A percentile compares a stretch with the other conserved stretches of the same genome.
phyloP scores from a whole-genome alignment of 148 eudicot genomes.

The Rhododendron vialii region DNA sequence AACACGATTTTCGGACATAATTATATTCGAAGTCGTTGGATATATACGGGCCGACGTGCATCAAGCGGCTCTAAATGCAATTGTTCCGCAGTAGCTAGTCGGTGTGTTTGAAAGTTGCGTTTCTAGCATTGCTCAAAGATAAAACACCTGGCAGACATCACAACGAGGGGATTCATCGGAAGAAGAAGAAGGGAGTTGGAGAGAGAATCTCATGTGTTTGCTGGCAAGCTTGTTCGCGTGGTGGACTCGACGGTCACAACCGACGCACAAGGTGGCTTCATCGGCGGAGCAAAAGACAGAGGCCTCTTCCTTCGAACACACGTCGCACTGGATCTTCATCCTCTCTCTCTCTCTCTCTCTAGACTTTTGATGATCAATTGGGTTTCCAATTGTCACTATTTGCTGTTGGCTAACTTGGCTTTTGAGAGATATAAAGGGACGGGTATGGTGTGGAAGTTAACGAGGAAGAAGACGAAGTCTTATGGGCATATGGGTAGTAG shows the following conservation, averaged over 20 bases:
- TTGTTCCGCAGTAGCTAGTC: no score
- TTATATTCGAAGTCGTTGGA: no score
- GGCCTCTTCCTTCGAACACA: constrained; percentile 64
- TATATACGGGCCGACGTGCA: no score
- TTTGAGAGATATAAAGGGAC: neutral
- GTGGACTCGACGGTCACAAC: constrained; percentile 64
- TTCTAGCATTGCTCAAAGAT: no score
- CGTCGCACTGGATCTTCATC: constrained; percentile 91
- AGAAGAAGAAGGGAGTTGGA: constrained; percentile 39
- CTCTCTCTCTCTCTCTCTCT: neutral
- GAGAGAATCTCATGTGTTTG: constrained; percentile 66
- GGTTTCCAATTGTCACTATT: neutral
- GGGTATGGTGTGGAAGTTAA: constrained; percentile 4
- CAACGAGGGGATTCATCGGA: constrained; percentile 51
- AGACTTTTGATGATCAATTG: neutral
- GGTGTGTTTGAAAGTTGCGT: no score
- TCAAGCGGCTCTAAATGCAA: no score
- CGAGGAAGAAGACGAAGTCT: constrained; percentile 22
- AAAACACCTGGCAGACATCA: constrained; percentile 71
- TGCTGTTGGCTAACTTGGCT: neutral
- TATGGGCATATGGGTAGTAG: constrained; percentile 26
- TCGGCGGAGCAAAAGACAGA: constrained; percentile 76
- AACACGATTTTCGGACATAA: no score
- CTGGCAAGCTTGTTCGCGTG: constrained; percentile 72
- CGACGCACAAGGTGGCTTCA: constrained; percentile 71